Evolutionary conservation across 306 rosid genomes (phyloP).

Genomic region (Prosopis cineraria): DNA sequence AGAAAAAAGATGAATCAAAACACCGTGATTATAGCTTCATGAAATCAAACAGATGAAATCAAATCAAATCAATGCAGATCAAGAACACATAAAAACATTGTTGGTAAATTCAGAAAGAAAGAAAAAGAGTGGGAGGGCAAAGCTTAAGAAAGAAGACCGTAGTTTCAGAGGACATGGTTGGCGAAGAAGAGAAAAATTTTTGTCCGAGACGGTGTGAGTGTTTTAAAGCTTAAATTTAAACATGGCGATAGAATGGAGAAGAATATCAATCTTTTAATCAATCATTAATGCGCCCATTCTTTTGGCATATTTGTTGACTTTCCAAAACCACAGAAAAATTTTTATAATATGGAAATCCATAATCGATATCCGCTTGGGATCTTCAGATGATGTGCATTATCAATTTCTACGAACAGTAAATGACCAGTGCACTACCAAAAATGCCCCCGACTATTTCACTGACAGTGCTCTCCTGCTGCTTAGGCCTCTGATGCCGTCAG

Average conservation of each 20-base stretch:
- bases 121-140: background rate
- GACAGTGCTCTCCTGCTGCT: too few relatives aligned
- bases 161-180: background rate
- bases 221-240: background rate
- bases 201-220: background rate
- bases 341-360: background rate
- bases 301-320: background rate
- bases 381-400: too few relatives aligned
- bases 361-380: too few relatives aligned
- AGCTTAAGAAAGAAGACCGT: constrained; percentile 26
- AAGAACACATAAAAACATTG: background rate
- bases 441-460: too few relatives aligned
- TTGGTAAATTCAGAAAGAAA: background rate
- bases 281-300: background rate
- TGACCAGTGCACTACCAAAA: too few relatives aligned
- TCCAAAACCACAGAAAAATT: background rate
- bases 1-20: background rate
- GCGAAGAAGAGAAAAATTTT: background rate
- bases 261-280: background rate
- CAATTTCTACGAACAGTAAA: too few relatives aligned
- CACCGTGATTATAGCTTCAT: background rate
- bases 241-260: background rate
- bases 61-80: background rate
- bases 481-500: too few relatives aligned
- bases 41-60: background rate